Evolutionary conservation across 768 basidiomycete species (phyloP).

Genomic region (Hypholoma sublateritium): DNA sequence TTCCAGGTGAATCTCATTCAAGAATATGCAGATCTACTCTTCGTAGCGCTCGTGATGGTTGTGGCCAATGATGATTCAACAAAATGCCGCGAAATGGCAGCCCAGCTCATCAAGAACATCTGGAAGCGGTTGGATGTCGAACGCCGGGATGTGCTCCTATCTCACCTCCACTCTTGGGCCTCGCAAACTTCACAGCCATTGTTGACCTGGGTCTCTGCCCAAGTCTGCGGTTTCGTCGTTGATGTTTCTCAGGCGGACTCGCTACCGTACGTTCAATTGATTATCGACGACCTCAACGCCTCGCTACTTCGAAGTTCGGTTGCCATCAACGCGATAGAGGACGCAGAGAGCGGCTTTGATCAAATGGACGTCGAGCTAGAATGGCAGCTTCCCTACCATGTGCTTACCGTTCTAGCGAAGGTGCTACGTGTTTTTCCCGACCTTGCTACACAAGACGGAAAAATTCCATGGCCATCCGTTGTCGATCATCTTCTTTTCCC

Average conservation of each 20-base stretch:
- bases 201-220: slow-evolving; percentile 72
- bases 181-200: slow-evolving; percentile 56
- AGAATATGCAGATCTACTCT: slow-evolving; percentile 87
- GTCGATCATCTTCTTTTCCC: slow-evolving; percentile 77
- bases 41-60: slow-evolving; percentile 89
- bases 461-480: slow-evolving; percentile 64
- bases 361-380: slow-evolving; percentile 58
- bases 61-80: slow-evolving; percentile 92
- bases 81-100: slow-evolving; percentile 87
- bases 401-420: slow-evolving; percentile 66
- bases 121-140: slow-evolving; percentile 66
- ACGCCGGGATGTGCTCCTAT: slow-evolving; percentile 54
- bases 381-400: slow-evolving; percentile 86
- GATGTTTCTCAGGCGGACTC: slow-evolving; percentile 60
- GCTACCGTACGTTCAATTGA: slow-evolving; percentile 40
- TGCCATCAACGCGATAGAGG: slow-evolving; percentile 39
- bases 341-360: slow-evolving; percentile 33
- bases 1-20: slow-evolving; percentile 72
- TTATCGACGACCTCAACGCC: slow-evolving; percentile 57
- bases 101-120: slow-evolving; percentile 76
- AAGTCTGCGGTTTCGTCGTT: slow-evolving; percentile 80
- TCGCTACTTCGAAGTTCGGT: slow-evolving; percentile 45
- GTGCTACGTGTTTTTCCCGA: slow-evolving; percentile 57
- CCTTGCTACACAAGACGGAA: slow-evolving; percentile 40
- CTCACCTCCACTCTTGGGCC: slow-evolving; percentile 81